Evolutionary conservation across 768 basidiomycete species (phyloP).

Genomic region (Serpula lacrymans): DNA sequence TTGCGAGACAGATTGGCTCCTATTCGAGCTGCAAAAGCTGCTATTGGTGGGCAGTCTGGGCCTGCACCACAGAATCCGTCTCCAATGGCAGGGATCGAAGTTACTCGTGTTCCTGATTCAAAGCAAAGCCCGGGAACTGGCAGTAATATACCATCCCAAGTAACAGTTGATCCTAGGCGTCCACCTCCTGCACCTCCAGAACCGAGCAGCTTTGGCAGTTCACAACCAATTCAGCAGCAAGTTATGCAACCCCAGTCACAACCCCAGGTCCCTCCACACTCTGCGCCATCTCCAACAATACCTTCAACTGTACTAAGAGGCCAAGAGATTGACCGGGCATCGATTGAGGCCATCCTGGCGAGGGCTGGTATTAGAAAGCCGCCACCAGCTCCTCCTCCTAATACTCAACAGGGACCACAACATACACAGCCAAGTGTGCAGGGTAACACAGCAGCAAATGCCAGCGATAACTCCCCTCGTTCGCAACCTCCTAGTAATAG

Average conservation of each 20-base stretch:
- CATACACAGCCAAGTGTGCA: conserved; percentile 1
- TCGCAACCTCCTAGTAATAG: conserved; percentile 3
- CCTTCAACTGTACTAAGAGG: background rate
- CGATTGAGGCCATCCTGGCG: background rate
- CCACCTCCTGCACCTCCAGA: background rate
- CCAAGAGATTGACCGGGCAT: background rate
- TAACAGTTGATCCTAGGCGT: background rate
- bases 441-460: background rate
- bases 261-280: no score
- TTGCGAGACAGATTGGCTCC: conserved; percentile 27
- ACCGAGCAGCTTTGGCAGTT: no score
- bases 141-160: background rate
- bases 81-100: conserved; percentile 2
- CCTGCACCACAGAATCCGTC: conserved; percentile 7
- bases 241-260: no score
- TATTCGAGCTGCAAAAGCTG: conserved; percentile 30
- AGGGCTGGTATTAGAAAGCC: background rate
- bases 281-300: no score
- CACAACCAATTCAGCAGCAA: no score
- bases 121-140: background rate
- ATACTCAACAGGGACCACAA: background rate
- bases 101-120: background rate
- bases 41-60: conserved; percentile 13
- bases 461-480: background rate
- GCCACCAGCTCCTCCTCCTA: background rate